Base-by-base conservation (phyloP, 352 stramenopile species). In the Phytopythium boreale region DNA sequence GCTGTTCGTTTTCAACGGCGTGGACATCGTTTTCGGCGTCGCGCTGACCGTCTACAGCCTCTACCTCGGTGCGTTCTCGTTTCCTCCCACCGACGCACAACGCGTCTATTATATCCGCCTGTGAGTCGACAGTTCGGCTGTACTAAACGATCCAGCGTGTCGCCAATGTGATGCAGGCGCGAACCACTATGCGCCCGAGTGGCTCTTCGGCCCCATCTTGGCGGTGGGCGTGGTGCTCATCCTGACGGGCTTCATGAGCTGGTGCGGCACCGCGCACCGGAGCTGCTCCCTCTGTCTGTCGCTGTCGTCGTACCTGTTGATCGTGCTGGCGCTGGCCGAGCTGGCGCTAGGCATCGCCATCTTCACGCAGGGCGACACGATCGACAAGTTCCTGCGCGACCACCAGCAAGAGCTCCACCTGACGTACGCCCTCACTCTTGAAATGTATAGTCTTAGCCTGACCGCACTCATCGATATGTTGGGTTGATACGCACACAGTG, bases 1-100 rank as follows among this genome's bases (percentile, higher is more conserved):
- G 60, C 77, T 91, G 41, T 88, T 89, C 63, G 34, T 91, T 43
- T 91, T 86, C 61, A 91, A 91, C 66, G 76, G 78, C 43, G 76
- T 91, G 50, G 82, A 91, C 52, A 62, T 91, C 36, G 57, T 87
- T 24, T 89, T 74, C 58, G 80, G 82, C 47, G 61, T 82, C 17
- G 71, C 69, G 17, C 76, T 91, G 26, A 80, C 76, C 1, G 73
- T 86, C 61, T 91, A 91, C 64, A 77, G 73, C 29, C 63, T 87
- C 29, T 91, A 79, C 46, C 71, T 91, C 37, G 82, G 82, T 82
- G 58, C 4, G 50, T 62, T 29, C 2, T 7, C 27, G 11, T 31
- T 6, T 14, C 31, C 46, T 31, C 15, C 46, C 4, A 20, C 17
- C 39, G 6, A 2, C 6, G 26, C 19, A 26, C 4, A 12, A 51